Evolutionary conservation across 2,329 filamentous ascomycete genomes (phyloP).

Genomic region (Talaromyces verruculosus): DNA sequence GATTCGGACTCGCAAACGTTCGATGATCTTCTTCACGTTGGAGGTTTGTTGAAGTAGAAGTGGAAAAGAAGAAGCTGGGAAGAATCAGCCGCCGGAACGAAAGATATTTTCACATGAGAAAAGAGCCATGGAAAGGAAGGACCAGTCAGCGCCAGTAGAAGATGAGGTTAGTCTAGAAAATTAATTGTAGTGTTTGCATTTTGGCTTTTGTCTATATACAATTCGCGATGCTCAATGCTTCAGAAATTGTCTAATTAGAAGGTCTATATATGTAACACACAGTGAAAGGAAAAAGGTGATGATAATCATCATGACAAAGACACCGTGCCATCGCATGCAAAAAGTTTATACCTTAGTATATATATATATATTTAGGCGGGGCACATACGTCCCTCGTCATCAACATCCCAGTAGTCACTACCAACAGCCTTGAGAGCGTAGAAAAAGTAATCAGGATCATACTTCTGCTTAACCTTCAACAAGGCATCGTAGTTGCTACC

Average conservation of each 20-base stretch:
- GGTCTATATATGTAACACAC: background rate
- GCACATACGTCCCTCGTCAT: slow-evolving; percentile 4
- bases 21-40: background rate
- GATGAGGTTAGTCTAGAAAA: background rate
- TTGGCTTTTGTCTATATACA: background rate
- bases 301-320: background rate
- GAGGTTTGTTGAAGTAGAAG: background rate
- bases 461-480: slow-evolving; percentile 30
- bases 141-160: background rate
- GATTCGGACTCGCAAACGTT: background rate
- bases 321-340: background rate
- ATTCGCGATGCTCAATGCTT: background rate
- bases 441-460: slow-evolving; percentile 27
- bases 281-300: background rate
- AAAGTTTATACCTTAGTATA: background rate
- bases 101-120: background rate
- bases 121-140: too few relatives aligned
- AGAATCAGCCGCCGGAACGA: background rate
- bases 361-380: background rate
- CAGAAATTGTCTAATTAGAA: background rate
- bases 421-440: slow-evolving; percentile 16
- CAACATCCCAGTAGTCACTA: slow-evolving; percentile 15
- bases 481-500: slow-evolving; percentile 30
- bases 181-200: background rate
- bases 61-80: background rate